Evolutionary conservation across 495 filamentous ascomycete species (phyloP), one percentile per base, ranked within the genome.

Genomic region (Aspergillus conjunctus): DNA sequence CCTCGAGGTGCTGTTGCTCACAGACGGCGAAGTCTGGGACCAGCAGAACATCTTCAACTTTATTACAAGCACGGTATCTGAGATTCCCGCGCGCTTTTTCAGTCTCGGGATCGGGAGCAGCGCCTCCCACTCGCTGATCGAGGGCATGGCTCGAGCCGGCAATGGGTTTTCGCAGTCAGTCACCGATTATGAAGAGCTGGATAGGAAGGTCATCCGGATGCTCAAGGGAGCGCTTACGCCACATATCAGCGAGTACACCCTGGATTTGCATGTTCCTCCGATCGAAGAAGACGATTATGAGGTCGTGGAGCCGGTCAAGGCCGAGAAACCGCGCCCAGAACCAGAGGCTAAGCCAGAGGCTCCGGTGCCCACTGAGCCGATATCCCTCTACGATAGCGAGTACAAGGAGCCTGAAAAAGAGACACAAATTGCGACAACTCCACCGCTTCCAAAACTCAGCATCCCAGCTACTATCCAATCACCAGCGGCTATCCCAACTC

Each of bases 1-100:
- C 12, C 73, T 87, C n/a, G 85, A 89, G 54, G 77, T 89, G 1
- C 81, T 92, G 55, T 61, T 91, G 21, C 70, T 90, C 33, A 91
- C 89, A 0, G 89, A 91, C 67, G 89, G 89, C n/a, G 75, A 89
- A 64, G 84, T 89, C 22, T 89, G 82, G 80, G 21, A 81, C 7
- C 83, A 87, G 58, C 55, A 81, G 0, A 6, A n/a, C 0, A 60
- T 91, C 1, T 88, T 90, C 63, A 11, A 54, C 10, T 82, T 85
- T 65, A 71, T 87, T 7, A 58, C 65, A 7, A 60, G 76, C 39
- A 74, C 68, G 41, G 54, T 62, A 31, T 51, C 51, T 9, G 73
- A 83, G n/a, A 77, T 77, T 6, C 73, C 74, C 8, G 78, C 86
- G 18, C 79, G 88, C 0, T 79, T 90, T 43, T 91, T 90, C 58